Conservation (phyloP, 306 rosid species). For the Rosa persica region DNA sequence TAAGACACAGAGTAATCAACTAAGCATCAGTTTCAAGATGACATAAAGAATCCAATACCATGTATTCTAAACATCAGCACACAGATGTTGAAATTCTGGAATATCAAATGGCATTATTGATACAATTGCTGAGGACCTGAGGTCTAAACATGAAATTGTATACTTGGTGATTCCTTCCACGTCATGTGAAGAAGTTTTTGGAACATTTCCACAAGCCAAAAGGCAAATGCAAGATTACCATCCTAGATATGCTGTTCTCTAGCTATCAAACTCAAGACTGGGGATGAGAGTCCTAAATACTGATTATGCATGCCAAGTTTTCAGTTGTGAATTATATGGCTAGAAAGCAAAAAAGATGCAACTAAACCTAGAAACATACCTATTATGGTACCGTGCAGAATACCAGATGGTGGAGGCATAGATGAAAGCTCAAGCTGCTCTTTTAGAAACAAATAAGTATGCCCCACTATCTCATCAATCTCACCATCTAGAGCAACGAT, state of each 20-base stretch:
- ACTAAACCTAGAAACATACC: conserved; percentile 34
- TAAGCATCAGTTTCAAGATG: not conserved
- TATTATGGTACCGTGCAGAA: conserved; percentile 79
- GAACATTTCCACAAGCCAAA: not conserved
- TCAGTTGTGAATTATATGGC: not conserved
- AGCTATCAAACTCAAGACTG: not conserved
- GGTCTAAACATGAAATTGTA: not conserved
- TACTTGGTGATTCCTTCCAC: not conserved
- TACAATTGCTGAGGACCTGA: not conserved
- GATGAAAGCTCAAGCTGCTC: conserved; percentile 66
- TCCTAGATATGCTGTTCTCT: not conserved
- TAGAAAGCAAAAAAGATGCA: not conserved
- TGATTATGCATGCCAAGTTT: not conserved
- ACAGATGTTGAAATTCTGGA: not conserved
- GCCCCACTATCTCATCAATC: conserved; percentile 68
- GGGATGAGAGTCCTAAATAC: not conserved
- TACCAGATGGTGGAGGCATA: conserved; percentile 62
- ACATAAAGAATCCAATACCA: not conserved
- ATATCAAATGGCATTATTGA: not conserved
- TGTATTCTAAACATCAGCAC: not conserved
- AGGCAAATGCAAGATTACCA: not conserved
- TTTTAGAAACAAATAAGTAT: conserved; percentile 62
- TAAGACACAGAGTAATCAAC: not conserved
- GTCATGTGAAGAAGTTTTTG: not conserved
- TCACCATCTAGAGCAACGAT: conserved; percentile 46